Conservation (phyloP, 768 basidiomycete species). For the Gymnopilus dilepis region DNA sequence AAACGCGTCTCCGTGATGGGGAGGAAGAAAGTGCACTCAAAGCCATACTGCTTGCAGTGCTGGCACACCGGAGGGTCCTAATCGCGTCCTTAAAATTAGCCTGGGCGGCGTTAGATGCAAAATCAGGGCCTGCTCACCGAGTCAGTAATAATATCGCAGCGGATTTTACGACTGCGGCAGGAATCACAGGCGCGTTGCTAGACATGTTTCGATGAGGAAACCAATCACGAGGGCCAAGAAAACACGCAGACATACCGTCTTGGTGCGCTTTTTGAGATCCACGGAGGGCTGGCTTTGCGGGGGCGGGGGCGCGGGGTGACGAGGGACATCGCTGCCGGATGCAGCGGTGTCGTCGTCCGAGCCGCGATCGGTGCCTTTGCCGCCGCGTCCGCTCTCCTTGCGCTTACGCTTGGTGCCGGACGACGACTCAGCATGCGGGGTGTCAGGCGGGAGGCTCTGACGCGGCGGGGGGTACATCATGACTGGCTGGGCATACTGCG, state of each 20-base stretch:
- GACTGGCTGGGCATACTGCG: slow-evolving; percentile 71
- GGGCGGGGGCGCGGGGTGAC: slow-evolving; percentile 34
- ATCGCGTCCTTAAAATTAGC: slow-evolving; percentile 11
- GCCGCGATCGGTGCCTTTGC: slow-evolving; percentile 50
- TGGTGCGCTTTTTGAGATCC: slow-evolving; percentile 87
- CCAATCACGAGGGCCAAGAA: slow-evolving; percentile 3
- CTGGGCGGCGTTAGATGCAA: background rate
- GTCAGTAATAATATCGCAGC: slow-evolving; percentile 89
- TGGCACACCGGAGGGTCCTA: slow-evolving; percentile 82
- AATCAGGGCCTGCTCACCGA: slow-evolving; percentile 34
- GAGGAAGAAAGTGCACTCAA: slow-evolving; percentile 96
- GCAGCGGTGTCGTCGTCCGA: slow-evolving; percentile 61
- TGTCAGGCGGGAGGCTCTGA: slow-evolving; percentile 35
- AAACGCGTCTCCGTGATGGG: slow-evolving; percentile 99
- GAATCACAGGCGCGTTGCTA: slow-evolving; percentile 87
- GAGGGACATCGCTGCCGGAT: slow-evolving; percentile 52
- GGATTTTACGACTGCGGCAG: slow-evolving; percentile 89
- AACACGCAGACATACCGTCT: slow-evolving; percentile 60
- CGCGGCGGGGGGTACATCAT: slow-evolving; percentile 67
- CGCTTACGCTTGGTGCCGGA: slow-evolving; percentile 59
- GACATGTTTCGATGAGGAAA: slow-evolving; percentile 10
- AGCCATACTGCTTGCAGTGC: slow-evolving; percentile 93
- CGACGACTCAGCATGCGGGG: slow-evolving; percentile 36
- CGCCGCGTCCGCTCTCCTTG: slow-evolving; percentile 36
- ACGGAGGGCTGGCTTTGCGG: slow-evolving; percentile 36